Percentiles rank a stretch among this genome's conserved stretches.
Evolutionary conservation across 305 asterid genomes (phyloP).

Genomic region (Solanum chacoense): DNA sequence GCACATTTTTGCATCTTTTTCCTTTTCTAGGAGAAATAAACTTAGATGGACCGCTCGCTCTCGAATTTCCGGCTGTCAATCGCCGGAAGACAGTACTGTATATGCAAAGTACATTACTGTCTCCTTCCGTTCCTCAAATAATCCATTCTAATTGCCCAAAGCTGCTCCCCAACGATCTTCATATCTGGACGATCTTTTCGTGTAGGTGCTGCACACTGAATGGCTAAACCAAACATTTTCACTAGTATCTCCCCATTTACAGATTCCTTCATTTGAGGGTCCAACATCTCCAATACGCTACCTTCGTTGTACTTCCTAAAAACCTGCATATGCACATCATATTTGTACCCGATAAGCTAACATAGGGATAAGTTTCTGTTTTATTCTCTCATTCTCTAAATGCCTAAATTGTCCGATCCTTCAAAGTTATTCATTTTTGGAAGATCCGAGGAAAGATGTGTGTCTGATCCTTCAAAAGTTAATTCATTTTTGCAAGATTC

Average conservation of each 20-base stretch:
- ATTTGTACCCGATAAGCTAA: background rate
- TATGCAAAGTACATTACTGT: background rate
- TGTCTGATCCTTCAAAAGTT: too few relatives aligned
- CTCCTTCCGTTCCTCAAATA: slow-evolving; percentile 47
- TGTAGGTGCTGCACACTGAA: slow-evolving; percentile 87
- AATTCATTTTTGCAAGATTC: too few relatives aligned
- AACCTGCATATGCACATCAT: slow-evolving; percentile 44
- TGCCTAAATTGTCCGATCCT: background rate
- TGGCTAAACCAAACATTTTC: slow-evolving; percentile 74
- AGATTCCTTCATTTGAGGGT: slow-evolving; percentile 51
- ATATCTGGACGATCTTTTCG: slow-evolving; percentile 89
- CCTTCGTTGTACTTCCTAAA: slow-evolving; percentile 56
- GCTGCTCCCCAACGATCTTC: slow-evolving; percentile 72
- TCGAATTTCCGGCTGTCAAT: background rate
- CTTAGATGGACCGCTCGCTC: background rate
- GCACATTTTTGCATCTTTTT: background rate
- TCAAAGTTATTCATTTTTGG: background rate
- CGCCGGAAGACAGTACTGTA: background rate
- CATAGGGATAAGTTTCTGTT: background rate
- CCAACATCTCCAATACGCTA: slow-evolving; percentile 46
- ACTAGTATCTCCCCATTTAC: slow-evolving; percentile 40
- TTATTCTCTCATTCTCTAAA: background rate
- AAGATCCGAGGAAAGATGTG: background rate
- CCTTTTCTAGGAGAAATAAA: background rate
- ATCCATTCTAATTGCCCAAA: slow-evolving; percentile 90